Base-by-base conservation (phyloP, 345 rosid genomes). In the Corchorus capsularis region DNA sequence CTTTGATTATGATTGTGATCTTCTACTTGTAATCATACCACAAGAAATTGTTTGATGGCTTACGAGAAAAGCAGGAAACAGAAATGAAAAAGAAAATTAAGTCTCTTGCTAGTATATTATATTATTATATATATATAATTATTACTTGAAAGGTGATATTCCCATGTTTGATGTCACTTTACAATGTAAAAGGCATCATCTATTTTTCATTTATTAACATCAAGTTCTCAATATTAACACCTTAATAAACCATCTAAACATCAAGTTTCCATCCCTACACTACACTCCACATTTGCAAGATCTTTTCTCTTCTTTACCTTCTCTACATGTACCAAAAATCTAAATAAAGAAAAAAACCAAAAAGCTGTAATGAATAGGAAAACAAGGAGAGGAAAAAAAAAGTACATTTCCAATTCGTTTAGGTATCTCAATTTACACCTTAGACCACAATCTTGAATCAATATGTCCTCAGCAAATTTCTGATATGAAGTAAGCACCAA, bases 401-500 rank as follows among this genome's bases (percentile, higher is more conserved):
- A 13, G n/a, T 69, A 69, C 16, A 69, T 56, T 19, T 39, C 41
- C 41, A 39, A 39, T 5, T 39, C 41, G 41, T 39, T 39, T 39
- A 39, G 2, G 41, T 6, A 56, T 50, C 55, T 69, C 45, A 69
- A 69, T 50, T 32, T 69, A 16, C 60, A 16, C 10, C 14, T 59
- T 45, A 59, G 43, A 41, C 32, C 45, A 35, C 61, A 52, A 34
- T 35, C 13, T 16, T 46, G 8, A 9, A 47, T 87, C 78, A 93
- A 73, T 89, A 95, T 85, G 80, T 93, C 78, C 82, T 85, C 43
- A 93, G 82, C 66, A 82, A 14, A 69, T 84, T 90, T 81, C 96
- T 82, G 35, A 92, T 76, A 16, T 79, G 85, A 79, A 92, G 85
- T 63, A 83, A 85, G 46, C 85, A 86, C 98, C 97, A 95, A 9